Conservation (phyloP, 78 protist species). For the Tieghemostelium lacteum region DNA sequence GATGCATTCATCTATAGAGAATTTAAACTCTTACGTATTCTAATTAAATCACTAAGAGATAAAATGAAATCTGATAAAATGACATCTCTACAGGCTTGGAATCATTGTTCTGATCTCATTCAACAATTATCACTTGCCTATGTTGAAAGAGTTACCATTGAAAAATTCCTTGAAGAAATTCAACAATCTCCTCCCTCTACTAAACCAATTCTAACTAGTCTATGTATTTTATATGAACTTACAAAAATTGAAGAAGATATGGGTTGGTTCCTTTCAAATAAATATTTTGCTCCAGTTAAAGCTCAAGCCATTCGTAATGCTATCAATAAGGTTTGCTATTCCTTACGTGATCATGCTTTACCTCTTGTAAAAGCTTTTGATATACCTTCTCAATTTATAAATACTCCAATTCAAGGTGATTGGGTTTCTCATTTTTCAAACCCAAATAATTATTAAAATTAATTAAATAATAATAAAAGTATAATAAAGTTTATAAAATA, state of each 20-base stretch:
- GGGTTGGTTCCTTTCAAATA: constrained; percentile 76
- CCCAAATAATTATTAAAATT: constrained; percentile 73
- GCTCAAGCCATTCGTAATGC: constrained; percentile 71
- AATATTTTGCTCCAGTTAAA: constrained; percentile 75
- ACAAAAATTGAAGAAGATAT: constrained; percentile 71
- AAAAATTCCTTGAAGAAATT: constrained; percentile 67
- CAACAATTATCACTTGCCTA: constrained; percentile 54
- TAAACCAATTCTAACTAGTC: constrained; percentile 20
- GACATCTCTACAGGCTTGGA: constrained; percentile 70
- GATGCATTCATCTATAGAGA: constrained; percentile 75
- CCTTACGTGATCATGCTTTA: constrained; percentile 58
- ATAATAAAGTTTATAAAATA: too few relatives aligned
- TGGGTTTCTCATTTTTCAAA: constrained; percentile 69
- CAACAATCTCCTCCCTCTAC: constrained; percentile 17
- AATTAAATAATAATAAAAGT: too few relatives aligned
- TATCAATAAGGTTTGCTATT: constrained; percentile 58
- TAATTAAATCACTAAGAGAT: constrained; percentile 16
- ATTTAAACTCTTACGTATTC: constrained; percentile 40
- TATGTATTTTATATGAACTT: constrained; percentile 49
- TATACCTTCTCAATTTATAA: constrained; percentile 73
- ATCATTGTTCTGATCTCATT: constrained; percentile 23
- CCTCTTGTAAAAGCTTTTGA: constrained; percentile 85
- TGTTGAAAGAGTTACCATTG: constrained; percentile 75
- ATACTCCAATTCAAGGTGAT: constrained; percentile 85
- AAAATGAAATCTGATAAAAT: constrained; percentile 54